These are phyloP conservation scores for Mytilinidion resinicola DNA, from an alignment of 495 filamentous ascomycete species.

Conservation along the genomic window DNA sequence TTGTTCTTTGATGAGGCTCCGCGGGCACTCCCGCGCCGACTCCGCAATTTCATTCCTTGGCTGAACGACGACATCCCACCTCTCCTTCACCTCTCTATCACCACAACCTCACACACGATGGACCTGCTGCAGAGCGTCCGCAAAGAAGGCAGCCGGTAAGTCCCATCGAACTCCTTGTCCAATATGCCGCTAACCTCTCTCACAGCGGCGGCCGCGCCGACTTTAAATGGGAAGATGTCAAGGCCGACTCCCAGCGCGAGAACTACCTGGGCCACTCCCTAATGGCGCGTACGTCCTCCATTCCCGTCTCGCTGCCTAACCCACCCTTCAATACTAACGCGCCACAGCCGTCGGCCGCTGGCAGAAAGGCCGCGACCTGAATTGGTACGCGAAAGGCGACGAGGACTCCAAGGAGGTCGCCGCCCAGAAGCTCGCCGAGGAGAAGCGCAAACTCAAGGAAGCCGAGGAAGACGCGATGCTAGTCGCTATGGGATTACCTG, in stretches of 20 bases:
- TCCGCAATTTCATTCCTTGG: not conserved
- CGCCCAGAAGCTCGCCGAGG: constrained; percentile 66
- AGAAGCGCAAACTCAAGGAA: constrained; percentile 77
- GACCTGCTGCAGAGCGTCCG: constrained; percentile 89
- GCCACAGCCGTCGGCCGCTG: constrained; percentile 75
- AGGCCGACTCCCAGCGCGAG: constrained; percentile 78
- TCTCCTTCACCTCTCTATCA: constrained; percentile 1
- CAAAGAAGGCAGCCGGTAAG: constrained; percentile 79
- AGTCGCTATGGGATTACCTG: constrained; percentile 69
- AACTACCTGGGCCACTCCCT: constrained; percentile 96
- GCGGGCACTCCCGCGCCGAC: not conserved
- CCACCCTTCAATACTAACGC: too few relatives aligned
- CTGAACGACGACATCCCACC: not conserved
- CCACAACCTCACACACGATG: constrained; percentile 48
- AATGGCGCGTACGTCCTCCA: constrained; percentile 56
- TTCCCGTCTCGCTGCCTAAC: too few relatives aligned
- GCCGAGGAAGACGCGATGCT: constrained; percentile 88
- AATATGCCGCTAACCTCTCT: constrained; percentile 12
- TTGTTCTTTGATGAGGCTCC: not conserved
- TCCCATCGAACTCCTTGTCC: not conserved
- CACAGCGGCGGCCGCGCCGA: constrained; percentile 79
- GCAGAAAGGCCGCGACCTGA: constrained; percentile 81
- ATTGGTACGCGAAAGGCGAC: constrained; percentile 80
- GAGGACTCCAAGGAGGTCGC: constrained; percentile 24
- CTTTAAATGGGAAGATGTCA: constrained; percentile 95